Percentiles rank a stretch among this genome's conserved stretches.
These are phyloP conservation scores for Alternaria sp. DNA, from an alignment of 2,329 filamentous ascomycete species.

Conservation along the genomic window DNA sequence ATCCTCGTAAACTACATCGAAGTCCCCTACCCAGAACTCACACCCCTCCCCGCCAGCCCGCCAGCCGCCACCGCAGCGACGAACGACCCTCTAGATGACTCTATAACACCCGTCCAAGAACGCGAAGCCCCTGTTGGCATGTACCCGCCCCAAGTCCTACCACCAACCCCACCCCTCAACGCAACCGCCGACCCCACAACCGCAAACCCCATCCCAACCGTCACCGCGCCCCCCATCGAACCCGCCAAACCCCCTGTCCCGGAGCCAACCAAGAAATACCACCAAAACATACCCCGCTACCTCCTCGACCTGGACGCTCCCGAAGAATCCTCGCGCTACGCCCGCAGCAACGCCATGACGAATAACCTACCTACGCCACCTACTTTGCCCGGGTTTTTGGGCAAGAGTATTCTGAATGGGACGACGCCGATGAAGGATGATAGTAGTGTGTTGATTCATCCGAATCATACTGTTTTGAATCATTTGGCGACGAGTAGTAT, in stretches of 20 bases:
- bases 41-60: constrained; percentile 40
- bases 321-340: constrained; percentile 78
- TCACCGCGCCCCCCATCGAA: constrained; percentile 34
- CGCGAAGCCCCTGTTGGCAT: constrained; percentile 33
- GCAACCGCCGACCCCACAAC: constrained; percentile 43
- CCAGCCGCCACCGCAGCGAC: constrained; percentile 6
- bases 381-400: constrained; percentile 85
- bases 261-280: constrained; percentile 65
- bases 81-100: constrained; percentile 26
- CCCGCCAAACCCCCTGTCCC: constrained; percentile 40
- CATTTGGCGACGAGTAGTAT: constrained; percentile 98
- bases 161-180: constrained; percentile 50
- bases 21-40: constrained; percentile 77
- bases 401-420: constrained; percentile 93
- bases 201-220: constrained; percentile 33
- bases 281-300: constrained; percentile 80
- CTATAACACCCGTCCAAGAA: constrained; percentile 38
- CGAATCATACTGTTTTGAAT: constrained; percentile 96
- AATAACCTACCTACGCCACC: constrained; percentile 85
- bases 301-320: constrained; percentile 85
- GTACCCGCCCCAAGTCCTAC: constrained; percentile 50
- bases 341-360: constrained; percentile 71
- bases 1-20: constrained; percentile 99
- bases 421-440: constrained; percentile 95
- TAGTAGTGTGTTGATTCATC: constrained; percentile 94